These are phyloP conservation scores for Botrytis hyacinthi DNA, from an alignment of 2,329 filamentous ascomycete genomes.

Conservation along the genomic window DNA sequence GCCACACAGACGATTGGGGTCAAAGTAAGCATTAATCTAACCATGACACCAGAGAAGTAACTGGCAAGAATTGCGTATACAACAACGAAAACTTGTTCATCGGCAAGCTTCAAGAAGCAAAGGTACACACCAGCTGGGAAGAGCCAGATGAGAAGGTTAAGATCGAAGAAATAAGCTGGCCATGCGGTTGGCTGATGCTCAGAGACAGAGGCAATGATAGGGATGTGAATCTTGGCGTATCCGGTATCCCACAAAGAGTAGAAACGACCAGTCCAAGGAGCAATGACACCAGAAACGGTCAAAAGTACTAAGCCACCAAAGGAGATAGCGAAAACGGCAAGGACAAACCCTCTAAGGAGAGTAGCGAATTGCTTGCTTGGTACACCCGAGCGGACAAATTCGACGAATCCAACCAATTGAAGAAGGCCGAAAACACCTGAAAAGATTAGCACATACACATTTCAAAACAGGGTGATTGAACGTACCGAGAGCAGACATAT, in stretches of 20 bases:
- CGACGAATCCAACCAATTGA: slow-evolving; percentile 88
- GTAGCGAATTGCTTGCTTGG: slow-evolving; percentile 93
- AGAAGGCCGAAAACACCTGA: slow-evolving; percentile 91
- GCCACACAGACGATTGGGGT: slow-evolving; percentile 96
- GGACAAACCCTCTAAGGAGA: slow-evolving; percentile 73
- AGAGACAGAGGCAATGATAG: slow-evolving; percentile 98
- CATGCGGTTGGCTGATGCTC: slow-evolving; percentile 98
- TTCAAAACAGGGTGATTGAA: slow-evolving; percentile 25
- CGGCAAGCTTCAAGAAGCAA: slow-evolving; percentile 89
- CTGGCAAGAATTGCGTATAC: slow-evolving; percentile 96
- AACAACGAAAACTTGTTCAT: slow-evolving; percentile 97
- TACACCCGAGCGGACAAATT: slow-evolving; percentile 84
- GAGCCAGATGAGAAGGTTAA: slow-evolving; percentile 98
- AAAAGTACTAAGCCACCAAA: slow-evolving; percentile 78
- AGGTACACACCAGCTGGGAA: slow-evolving; percentile 98
- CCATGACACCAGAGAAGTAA: slow-evolving; percentile 99
- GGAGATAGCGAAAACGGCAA: slow-evolving; percentile 70
- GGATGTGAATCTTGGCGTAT: slow-evolving; percentile 98
- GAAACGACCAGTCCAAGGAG: slow-evolving; percentile 97
- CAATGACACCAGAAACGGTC: slow-evolving; percentile 86
- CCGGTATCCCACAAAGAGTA: slow-evolving; percentile 99
- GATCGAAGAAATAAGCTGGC: slow-evolving; percentile 98
- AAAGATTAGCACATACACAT: slow-evolving; percentile 17
- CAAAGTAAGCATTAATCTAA: slow-evolving; percentile 95
- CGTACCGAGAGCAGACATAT: slow-evolving; percentile 93